Evolutionary conservation across 805 yeast genomes (phyloP), one percentile per base, ranked within the genome.

Genomic region (Candida rishiriensis): DNA sequence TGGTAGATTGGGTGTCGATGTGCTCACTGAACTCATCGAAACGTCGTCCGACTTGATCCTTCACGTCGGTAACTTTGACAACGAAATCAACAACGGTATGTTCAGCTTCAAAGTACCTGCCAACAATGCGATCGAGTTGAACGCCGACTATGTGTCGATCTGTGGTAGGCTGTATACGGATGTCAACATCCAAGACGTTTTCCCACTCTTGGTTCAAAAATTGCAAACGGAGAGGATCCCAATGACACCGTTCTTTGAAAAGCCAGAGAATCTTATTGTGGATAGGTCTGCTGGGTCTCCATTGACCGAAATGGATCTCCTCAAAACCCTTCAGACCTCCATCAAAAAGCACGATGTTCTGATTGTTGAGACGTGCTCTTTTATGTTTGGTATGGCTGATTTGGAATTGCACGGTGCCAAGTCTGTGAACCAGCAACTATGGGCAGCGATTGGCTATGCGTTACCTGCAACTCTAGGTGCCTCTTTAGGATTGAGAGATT

Each of bases 61-160:
- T 37, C 74, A 75, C 53, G 62, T 88, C 49, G 97, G 97, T 6
- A 75, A 79, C 30, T 72, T 78, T 44, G 69, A 72, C 40, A 75
- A 79, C 44, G 91, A 85, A 58, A 70, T 80, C 45, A 85, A 83
- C 59, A 69, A 76, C 31, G 91, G 90, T 6, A 73, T 72, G 34
- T 81, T 77, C 62, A 62, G 82, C 1, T 68, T 71, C 18, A 49
- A 63, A 1, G 51, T 71, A 30, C 47, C 55, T 7, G 52, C 56
- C 5, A 39, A 39, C 1, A 48, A 50, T 0, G 51, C 58, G n/a
- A 59, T 74, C 16, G 64, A 64, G 16, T 56, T 75, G 37, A 68
- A 69, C 47, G 72, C 73, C 1, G 76, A 73, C 47, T 70, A 65
- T 47, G 53, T 73, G 14, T 38, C 49, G n/a, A 54, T 76, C 28